phyloP scores from a whole-genome alignment of 2,329 filamentous ascomycete species.

The Cladosporium oxysporum region DNA sequence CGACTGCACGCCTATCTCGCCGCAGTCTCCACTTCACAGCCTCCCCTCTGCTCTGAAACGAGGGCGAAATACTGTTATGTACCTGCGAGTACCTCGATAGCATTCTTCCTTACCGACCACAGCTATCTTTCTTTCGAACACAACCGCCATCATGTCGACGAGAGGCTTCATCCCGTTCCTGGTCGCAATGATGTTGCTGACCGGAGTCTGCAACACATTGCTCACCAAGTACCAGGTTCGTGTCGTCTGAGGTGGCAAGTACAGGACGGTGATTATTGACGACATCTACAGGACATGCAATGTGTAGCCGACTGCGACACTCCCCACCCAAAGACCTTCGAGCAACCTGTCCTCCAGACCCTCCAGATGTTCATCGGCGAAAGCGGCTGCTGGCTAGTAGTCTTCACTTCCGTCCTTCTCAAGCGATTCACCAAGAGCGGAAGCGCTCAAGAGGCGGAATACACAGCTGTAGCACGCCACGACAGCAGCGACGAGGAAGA shows the following conservation, averaged over 20 bases:
- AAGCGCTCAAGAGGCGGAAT: conserved; percentile 30
- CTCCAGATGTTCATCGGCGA: conserved; percentile 98
- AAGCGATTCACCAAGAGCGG: conserved; percentile 42
- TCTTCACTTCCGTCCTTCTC: conserved; percentile 70
- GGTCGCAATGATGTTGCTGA: conserved; percentile 94
- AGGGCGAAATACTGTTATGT: conserved; percentile 3
- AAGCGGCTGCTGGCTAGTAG: conserved; percentile 91
- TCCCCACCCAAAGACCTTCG: conserved; percentile 71
- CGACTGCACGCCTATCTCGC: conserved; percentile 5
- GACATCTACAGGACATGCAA: conserved; percentile 75
- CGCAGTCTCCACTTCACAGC: background rate
- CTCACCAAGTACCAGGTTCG: conserved; percentile 92
- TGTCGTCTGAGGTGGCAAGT: background rate
- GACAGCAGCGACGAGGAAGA: conserved; percentile 41
- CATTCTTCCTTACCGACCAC: background rate
- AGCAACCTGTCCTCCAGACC: conserved; percentile 94
- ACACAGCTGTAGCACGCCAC: conserved; percentile 31
- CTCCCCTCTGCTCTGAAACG: background rate
- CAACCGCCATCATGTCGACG: conserved; percentile 57
- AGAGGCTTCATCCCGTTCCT: conserved; percentile 76
- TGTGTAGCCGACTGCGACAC: conserved; percentile 88
- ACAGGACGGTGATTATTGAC: background rate
- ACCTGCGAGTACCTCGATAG: background rate
- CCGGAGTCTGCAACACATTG: conserved; percentile 94
- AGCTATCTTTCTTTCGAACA: background rate